Evolutionary conservation across 1,284 basidiomycete species (phyloP).

Genomic region (Pseudozyma tsukubaensis): DNA sequence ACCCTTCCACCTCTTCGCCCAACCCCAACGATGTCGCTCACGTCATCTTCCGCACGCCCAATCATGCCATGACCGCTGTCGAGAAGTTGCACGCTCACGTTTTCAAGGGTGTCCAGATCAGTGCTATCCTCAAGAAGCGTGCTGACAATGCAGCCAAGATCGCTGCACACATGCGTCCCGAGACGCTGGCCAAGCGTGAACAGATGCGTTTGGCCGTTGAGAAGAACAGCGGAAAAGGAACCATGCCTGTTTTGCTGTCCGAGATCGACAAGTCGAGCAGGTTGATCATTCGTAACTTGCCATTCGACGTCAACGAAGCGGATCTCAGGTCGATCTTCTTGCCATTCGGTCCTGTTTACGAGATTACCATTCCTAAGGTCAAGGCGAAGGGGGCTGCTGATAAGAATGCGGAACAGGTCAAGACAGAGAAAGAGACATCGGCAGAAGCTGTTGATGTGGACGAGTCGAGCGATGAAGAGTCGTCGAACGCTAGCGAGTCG

Average conservation of each 20-base stretch:
- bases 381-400: constrained; percentile 50
- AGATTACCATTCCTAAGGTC: constrained; percentile 79
- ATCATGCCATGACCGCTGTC: constrained; percentile 79
- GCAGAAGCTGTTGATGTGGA: constrained; percentile 29
- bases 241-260: constrained; percentile 42
- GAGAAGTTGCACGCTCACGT: constrained; percentile 90
- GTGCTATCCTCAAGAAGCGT: constrained; percentile 89
- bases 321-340: constrained; percentile 89
- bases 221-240: constrained; percentile 47
- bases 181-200: constrained; percentile 69
- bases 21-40: constrained; percentile 73
- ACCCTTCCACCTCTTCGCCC: constrained; percentile 39
- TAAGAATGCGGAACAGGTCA: constrained; percentile 29
- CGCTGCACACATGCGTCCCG: constrained; percentile 70
- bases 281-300: constrained; percentile 91
- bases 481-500: constrained; percentile 8
- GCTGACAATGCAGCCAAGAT: constrained; percentile 75
- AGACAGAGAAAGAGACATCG: constrained; percentile 34
- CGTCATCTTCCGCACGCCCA: constrained; percentile 80
- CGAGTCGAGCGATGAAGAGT: constrained; percentile 14
- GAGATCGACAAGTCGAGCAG: constrained; percentile 72
- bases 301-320: constrained; percentile 76
- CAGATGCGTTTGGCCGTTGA: constrained; percentile 69
- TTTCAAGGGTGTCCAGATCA: constrained; percentile 88
- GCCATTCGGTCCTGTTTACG: constrained; percentile 87